A percentile compares a stretch with the other conserved stretches of the same genome.
Conservation (phyloP, 192 early-diverging fungal genomes). For the Chytriomyces confervae region DNA sequence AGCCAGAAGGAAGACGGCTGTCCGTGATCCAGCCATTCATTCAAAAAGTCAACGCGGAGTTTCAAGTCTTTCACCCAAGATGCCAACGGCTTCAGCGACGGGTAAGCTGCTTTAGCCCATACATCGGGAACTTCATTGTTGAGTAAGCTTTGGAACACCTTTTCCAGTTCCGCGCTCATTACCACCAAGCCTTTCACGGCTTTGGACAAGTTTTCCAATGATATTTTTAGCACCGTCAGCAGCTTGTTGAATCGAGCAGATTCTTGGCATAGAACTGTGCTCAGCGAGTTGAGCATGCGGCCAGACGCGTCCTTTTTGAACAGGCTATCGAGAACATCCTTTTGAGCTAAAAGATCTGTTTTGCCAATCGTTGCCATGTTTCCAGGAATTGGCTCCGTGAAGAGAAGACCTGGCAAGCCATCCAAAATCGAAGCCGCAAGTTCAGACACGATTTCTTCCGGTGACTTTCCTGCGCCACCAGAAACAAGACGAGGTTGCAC, state of each 20-base stretch:
- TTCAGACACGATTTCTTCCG: conserved; percentile 60
- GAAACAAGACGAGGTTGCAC: conserved; percentile 63
- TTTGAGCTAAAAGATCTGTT: conserved; percentile 20
- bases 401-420: conserved; percentile 52
- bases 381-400: conserved; percentile 44
- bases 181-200: conserved; percentile 69
- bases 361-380: conserved; percentile 36
- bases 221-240: conserved; percentile 49
- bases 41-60: conserved; percentile 49
- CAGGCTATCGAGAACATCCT: conserved; percentile 45
- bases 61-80: conserved; percentile 67
- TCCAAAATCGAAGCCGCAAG: conserved; percentile 57
- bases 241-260: conserved; percentile 63
- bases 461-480: conserved; percentile 44
- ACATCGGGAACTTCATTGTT: conserved; percentile 64
- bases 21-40: conserved; percentile 56
- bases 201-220: conserved; percentile 60
- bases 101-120: conserved; percentile 62
- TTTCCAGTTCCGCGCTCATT: conserved; percentile 65
- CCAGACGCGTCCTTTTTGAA: conserved; percentile 62
- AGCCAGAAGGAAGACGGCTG: conserved; percentile 67
- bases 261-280: conserved; percentile 63
- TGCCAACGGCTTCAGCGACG: conserved; percentile 61
- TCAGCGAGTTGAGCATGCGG: conserved; percentile 64
- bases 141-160: conserved; percentile 60